Evolutionary conservation across 495 filamentous ascomycete species (phyloP), one percentile per base, ranked within the genome.

Genomic region (Terfezia claveryi): DNA sequence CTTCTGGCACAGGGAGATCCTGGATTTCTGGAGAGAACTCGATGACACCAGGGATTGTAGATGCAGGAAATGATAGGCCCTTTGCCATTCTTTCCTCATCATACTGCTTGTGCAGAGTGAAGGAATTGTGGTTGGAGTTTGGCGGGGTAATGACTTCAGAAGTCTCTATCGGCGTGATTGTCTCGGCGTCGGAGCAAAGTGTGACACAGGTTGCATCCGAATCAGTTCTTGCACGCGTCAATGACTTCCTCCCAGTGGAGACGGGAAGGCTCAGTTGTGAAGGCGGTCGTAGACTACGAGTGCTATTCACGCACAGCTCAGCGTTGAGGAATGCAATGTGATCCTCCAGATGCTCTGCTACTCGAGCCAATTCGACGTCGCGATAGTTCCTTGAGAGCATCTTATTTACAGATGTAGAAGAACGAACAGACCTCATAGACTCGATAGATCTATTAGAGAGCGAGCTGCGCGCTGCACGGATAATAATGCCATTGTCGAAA

Each of bases 161-260:
- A 12, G 52, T 54, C 32, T 65, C 60, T n/a, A 53, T 53, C n/a
- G 63, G 62, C 14, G 63, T 66, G n/a, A 62, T 58, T 10, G 63
- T 66, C 17, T 63, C 63, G 27, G 63, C 61, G 49, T 66, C 63
- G 14, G 63, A 66, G 27, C 60, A 65, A 32, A 66, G 60, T 12
- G 63, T 66, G 36, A 57, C 63, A 51, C 63, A 66, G n/a, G 63
- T 65, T 10, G 58, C 56, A 54, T 66, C 63, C 9, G 63, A 66
- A 50, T 61, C 56, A n/a, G 63, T 62, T 55, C 63, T 58, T 38
- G 63, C 16, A 38, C 63, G 59, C 37, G 38, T 62, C 55, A 57
- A 57, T 36, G 38, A 38, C 11, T 9, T 11, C 6, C 37, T 50
- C 36, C 27, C 41, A 49, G 41, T 49, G 38, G 50, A 38, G 9